Evolutionary conservation across 2,329 filamentous ascomycete species (phyloP).

Genomic region (Aspergillus sp.): DNA sequence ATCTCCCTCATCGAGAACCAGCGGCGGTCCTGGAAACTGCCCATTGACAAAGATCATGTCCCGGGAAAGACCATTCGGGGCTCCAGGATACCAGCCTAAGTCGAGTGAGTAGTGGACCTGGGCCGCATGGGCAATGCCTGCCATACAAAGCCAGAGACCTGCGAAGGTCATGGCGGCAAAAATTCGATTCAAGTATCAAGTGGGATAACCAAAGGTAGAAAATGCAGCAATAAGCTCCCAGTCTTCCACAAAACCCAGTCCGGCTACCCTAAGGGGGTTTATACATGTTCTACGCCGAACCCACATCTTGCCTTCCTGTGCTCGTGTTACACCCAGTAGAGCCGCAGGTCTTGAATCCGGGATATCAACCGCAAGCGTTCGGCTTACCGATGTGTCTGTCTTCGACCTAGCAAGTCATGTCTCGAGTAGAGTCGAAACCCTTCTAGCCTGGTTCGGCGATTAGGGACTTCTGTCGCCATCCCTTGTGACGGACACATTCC

Average conservation of each 20-base stretch:
- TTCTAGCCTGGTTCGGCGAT: too few species aligned
- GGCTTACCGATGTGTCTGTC: not conserved
- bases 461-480: not conserved
- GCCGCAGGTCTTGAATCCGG: not conserved
- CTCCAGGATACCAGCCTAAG: slow-evolving; percentile 27
- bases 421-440: not conserved
- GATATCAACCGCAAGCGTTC: not conserved
- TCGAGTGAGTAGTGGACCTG: slow-evolving; percentile 13
- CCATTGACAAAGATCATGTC: slow-evolving; percentile 28
- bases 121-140: slow-evolving; percentile 7
- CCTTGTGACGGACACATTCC: not conserved
- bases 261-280: not conserved
- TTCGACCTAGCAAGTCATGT: not conserved
- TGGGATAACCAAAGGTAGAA: not conserved
- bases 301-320: not conserved
- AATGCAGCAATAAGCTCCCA: too few species aligned
- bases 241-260: too few species aligned
- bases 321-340: not conserved
- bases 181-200: not conserved
- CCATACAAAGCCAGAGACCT: not conserved
- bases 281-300: not conserved
- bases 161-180: not conserved
- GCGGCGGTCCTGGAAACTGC: slow-evolving; percentile 24
- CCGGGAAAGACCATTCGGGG: slow-evolving; percentile 24
- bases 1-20: slow-evolving; percentile 21